These are phyloP conservation scores for Phoma sp. DNA, from an alignment of 2,329 filamentous ascomycete genomes.

Conservation along the genomic window DNA sequence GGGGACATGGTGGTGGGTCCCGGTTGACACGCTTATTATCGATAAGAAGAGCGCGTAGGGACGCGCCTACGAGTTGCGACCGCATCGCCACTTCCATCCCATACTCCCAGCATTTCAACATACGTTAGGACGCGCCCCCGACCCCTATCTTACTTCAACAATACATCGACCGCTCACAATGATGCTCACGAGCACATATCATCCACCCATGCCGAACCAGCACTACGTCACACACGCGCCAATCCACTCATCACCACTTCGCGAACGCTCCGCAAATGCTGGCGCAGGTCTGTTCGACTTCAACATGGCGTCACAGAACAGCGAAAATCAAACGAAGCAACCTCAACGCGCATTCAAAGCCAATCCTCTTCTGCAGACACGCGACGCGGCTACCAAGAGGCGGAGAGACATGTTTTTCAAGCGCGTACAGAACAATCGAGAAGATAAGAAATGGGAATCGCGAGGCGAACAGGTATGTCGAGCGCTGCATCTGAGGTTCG, in stretches of 20 bases:
- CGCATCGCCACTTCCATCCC: slow-evolving; percentile 6
- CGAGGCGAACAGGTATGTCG: slow-evolving; percentile 54
- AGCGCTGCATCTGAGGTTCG: too few species aligned
- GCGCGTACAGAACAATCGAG: slow-evolving; percentile 55
- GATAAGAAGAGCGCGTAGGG: slow-evolving; percentile 16
- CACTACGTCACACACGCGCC: slow-evolving; percentile 38
- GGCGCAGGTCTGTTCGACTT: slow-evolving; percentile 34
- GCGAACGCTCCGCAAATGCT: slow-evolving; percentile 51
- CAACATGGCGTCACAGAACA: slow-evolving; percentile 33
- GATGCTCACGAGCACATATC: slow-evolving; percentile 40
- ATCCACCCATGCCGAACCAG: slow-evolving; percentile 28
- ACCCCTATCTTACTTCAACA: neutral
- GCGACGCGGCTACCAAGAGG: slow-evolving; percentile 67
- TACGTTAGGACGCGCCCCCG: neutral
- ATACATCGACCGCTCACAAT: slow-evolving; percentile 16
- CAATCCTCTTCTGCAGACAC: slow-evolving; percentile 66
- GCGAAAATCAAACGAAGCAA: slow-evolving; percentile 23
- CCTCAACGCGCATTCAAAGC: slow-evolving; percentile 57
- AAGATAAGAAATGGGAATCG: slow-evolving; percentile 54
- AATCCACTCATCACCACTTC: slow-evolving; percentile 52
- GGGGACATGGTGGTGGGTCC: neutral
- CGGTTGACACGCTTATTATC: neutral
- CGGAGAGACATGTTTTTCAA: slow-evolving; percentile 72
- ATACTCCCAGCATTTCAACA: neutral
- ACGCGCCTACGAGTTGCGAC: slow-evolving; percentile 17